Evolutionary conservation across 495 filamentous ascomycete genomes (phyloP), one percentile per base, ranked within the genome.

Genomic region (Umbilicaria muhlenbergii): DNA sequence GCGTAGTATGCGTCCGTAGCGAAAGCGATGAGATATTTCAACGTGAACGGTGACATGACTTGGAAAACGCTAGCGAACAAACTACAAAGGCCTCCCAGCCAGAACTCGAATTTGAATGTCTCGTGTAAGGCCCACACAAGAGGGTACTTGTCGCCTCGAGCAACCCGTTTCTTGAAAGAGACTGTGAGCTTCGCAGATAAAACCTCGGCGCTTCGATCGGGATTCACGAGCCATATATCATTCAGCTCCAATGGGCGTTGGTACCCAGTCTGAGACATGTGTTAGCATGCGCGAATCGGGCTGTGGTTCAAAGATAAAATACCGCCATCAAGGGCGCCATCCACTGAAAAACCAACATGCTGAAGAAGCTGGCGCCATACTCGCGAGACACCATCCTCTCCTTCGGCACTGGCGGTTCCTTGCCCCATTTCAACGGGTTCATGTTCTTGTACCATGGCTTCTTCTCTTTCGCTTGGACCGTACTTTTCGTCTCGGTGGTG

Each of bases 171-270:
- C 45, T 80, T 61, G 52, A 94, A 84, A 0, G 81, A 74, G 32
- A 63, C 68, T 17, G 74, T 64, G 18, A 91, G 60, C 51, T 73
- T 81, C 7, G 58, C 56, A 10, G 80, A 74, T 53, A 94, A 55
- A 4, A 74, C 57, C 17, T 84, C 73, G 34, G 81, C 78, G n/a
- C 73, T 65, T 34, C 89, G 71, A 43, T 81, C 57, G 0, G 88
- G 87, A 49, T 93, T 94, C 38, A 95, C 81, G 1, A 65, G 67
- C 78, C 87, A 94, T 44, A 96, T 76, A 55, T 96, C 89, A 54
- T 80, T 80, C 32, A 78, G 61, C 50, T 94, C 83, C 6, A 96
- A 71, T 11, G 78, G 77, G 10, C 89, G 78, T 53, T 86, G 74
- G 58, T 94, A 96, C 14, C 89, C 89, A 38, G 69, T 68, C 71